A percentile compares a stretch with the other conserved stretches of the same genome.
Evolutionary conservation across 139 green algal genomes (phyloP).

Genomic region (Auxenochlorella pyrenoidosa): DNA sequence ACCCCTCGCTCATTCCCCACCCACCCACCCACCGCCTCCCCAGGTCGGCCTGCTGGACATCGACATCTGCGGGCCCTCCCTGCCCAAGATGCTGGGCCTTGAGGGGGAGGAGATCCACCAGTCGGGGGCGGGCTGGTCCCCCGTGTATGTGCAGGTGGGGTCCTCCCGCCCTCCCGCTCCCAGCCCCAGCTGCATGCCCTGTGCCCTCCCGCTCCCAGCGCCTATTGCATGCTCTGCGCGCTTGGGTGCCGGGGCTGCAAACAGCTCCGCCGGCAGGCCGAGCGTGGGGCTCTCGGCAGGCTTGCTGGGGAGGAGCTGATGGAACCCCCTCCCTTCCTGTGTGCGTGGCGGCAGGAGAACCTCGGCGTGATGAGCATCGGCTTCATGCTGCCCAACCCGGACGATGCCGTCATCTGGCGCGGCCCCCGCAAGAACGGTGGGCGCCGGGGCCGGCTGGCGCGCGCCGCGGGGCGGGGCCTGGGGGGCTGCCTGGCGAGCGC

Average conservation of each 20-base stretch:
- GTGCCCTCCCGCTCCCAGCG: no score
- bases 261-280: background rate
- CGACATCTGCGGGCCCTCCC: constrained; percentile 97
- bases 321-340: no score
- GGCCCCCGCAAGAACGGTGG: constrained; percentile 93
- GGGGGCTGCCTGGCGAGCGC: no score
- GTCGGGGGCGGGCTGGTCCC: constrained; percentile 83
- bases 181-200: no score
- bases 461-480: no score
- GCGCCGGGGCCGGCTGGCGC: no score
- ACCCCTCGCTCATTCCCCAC: no score
- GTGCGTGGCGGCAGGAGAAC: constrained; percentile 75
- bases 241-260: background rate
- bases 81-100: constrained; percentile 95
- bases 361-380: constrained; percentile 98
- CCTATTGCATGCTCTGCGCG: no score
- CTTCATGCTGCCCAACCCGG: constrained; percentile 95
- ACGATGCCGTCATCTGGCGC: constrained; percentile 98
- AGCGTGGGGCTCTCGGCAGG: no score
- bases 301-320: no score
- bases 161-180: background rate
- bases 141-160: constrained; percentile 82
- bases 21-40: no score
- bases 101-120: constrained; percentile 94
- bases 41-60: constrained; percentile 97